These are phyloP conservation scores for Beauveria sp. DNA, from an alignment of 2,329 filamentous ascomycete genomes.

Conservation along the genomic window DNA sequence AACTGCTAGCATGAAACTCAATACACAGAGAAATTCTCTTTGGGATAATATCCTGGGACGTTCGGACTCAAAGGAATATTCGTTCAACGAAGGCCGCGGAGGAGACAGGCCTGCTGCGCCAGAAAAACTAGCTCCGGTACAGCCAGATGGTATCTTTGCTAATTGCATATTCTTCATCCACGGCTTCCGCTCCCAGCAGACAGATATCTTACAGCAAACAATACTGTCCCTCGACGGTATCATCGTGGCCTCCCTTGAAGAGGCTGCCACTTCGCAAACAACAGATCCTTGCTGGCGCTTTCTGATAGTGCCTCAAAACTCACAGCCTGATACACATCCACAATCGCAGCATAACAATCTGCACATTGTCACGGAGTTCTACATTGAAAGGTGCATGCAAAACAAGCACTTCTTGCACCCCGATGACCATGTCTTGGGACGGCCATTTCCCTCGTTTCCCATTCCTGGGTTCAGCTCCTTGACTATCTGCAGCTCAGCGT, in stretches of 20 bases:
- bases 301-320: conserved; percentile 47
- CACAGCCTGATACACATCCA: conserved; percentile 38
- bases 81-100: conserved; percentile 21
- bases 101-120: conserved; percentile 9
- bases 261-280: conserved; percentile 25
- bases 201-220: conserved; percentile 39
- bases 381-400: conserved; percentile 82
- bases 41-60: conserved; percentile 79
- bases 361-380: conserved; percentile 75
- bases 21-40: conserved; percentile 71
- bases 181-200: conserved; percentile 48
- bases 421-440: conserved; percentile 61
- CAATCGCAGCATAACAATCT: conserved; percentile 29
- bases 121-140: conserved; percentile 12
- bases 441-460: conserved; percentile 65
- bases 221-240: conserved; percentile 41
- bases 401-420: conserved; percentile 65
- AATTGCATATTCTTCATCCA: conserved; percentile 51
- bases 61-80: conserved; percentile 28
- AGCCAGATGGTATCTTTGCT: conserved; percentile 41
- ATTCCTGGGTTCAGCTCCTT: conserved; percentile 63
- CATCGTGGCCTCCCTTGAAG: conserved; percentile 35
- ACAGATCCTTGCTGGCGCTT: conserved; percentile 33
- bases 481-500: conserved; percentile 72
- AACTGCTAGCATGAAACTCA: conserved; percentile 77